Base-by-base conservation (phyloP, 2,329 filamentous ascomycete genomes). In the Pseudogymnoascus sp. region DNA sequence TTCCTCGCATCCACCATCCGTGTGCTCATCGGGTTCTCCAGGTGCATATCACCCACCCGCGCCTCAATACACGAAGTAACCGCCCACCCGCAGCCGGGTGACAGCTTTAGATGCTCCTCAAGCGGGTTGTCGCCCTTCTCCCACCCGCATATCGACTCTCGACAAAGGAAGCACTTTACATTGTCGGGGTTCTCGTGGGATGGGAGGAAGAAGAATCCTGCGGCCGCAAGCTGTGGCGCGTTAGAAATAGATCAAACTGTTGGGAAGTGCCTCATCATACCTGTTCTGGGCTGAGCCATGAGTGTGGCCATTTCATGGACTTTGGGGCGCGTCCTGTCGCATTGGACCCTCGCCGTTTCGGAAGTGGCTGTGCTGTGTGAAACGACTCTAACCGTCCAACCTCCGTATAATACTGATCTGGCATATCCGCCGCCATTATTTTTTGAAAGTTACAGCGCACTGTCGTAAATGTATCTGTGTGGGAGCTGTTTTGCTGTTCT, bases 201-300 rank as follows among this genome's bases (percentile, higher is more conserved):
- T 1, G 94, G 93, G 63, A 86, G 83, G 76, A 90, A 97, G 76
- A 88, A 94, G 76, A 99, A 96, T 37, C 94, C 94, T 61, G 94
- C 93, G 70, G 84, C 85, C 4, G 94, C 93, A 68, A 99, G 86
- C 89, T 96, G 71, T 47, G 57, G 34, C 57, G 11, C 61, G 59
- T 68, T 35, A 69, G 65, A 30, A 59, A 63, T 35, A 12, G 57
- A 9, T 12, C 2, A 18, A 41, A 14, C 32, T 16, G 22, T 16
- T 2, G 54, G 8, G 18, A 8, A 7, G 39, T 41, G 3, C 38
- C 32, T 7, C 18, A n/a, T 16, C 58, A 37, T 76, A 90, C 88
- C 65, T 87, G 82, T 66, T 83, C 80, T 11, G 87, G 80, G 1
- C 83, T 78, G 1, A 90, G 84, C 28, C 76, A 80, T 65, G 82